Evolutionary conservation across 2,329 filamentous ascomycete genomes (phyloP), one percentile per base, ranked within the genome.

Genomic region (Exophiala sp.): DNA sequence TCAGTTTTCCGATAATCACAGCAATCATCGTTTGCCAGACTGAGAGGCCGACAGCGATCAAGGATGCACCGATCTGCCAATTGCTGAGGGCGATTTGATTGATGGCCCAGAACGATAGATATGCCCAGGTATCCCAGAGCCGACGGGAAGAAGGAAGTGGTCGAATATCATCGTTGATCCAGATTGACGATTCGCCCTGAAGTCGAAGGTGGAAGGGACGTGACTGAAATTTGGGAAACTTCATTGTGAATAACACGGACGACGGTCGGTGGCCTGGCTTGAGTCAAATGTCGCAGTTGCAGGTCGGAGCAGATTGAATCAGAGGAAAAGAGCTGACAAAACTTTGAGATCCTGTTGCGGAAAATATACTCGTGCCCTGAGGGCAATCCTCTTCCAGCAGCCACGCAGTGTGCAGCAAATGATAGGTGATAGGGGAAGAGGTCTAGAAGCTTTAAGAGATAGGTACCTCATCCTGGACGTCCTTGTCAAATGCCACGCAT

Each of bases 11-110:
- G 34, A 74, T 55, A 54, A 76, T 65, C 48, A 68, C 68, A 38
- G 69, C 67, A 38, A 73, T 64, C 39, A 74, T 64, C 2, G 69
- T 65, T 59, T 74, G 70, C 72, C 72, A 74, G 1, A 72, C 69
- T 2, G 67, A 65, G 3, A 75, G 63, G 16, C 72, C 71, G 14
- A 67, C 62, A 2, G 68, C 62, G 8, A 75, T 65, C 10, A 74
- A 63, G 14, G 71, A 66, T 4, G 66, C 65, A 2, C 69, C 70
- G 3, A 68, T 61, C 55, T 70, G 68, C 66, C 68, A 74, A 48
- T 70, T 72, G 52, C 59, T 62, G 16, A 67, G 42, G 33, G 50
- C 60, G 50, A 72, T 68, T 44, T 70, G 66, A 46, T 69, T 71
- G 54, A 73, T 69, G 14, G 66, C 65, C 71, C 71, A 74, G 58